These are phyloP conservation scores for Xylariaceae sp. DNA, from an alignment of 2,329 filamentous ascomycete genomes.

Conservation along the genomic window DNA sequence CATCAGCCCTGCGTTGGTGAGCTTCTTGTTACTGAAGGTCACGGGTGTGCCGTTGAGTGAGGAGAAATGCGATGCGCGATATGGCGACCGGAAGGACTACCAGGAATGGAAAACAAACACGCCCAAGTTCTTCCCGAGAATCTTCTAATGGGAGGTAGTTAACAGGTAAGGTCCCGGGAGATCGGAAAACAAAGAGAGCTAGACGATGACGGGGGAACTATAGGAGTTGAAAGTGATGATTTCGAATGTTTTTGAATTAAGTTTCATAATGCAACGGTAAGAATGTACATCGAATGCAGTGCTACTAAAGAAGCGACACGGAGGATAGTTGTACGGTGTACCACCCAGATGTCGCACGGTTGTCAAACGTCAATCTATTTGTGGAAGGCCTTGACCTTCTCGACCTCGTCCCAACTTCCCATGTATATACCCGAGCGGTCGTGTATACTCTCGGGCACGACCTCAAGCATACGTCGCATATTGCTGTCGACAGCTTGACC, in stretches of 20 bases:
- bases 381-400: constrained; percentile 87
- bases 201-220: too few species aligned
- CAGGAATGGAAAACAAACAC: constrained; percentile 65
- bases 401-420: constrained; percentile 89
- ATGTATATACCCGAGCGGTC: constrained; percentile 95
- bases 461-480: constrained; percentile 85
- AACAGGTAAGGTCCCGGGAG: too few species aligned
- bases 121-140: constrained; percentile 60
- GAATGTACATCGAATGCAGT: too few species aligned
- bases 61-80: constrained; percentile 63
- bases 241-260: too few species aligned
- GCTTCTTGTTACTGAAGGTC: constrained; percentile 60
- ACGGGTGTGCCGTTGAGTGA: constrained; percentile 64
- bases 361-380: constrained; percentile 37
- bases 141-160: constrained; percentile 34
- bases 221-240: too few species aligned
- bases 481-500: constrained; percentile 88
- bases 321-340: too few species aligned
- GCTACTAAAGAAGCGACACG: too few species aligned
- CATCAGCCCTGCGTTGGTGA: constrained; percentile 61
- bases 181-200: too few species aligned
- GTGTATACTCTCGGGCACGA: constrained; percentile 89
- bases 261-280: too few species aligned
- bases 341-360: background rate
- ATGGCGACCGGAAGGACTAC: constrained; percentile 61